A percentile compares a stretch with the other conserved stretches of the same genome.
phyloP scores from a whole-genome alignment of 2,329 filamentous ascomycete species.

The Chaetomium sp. region DNA sequence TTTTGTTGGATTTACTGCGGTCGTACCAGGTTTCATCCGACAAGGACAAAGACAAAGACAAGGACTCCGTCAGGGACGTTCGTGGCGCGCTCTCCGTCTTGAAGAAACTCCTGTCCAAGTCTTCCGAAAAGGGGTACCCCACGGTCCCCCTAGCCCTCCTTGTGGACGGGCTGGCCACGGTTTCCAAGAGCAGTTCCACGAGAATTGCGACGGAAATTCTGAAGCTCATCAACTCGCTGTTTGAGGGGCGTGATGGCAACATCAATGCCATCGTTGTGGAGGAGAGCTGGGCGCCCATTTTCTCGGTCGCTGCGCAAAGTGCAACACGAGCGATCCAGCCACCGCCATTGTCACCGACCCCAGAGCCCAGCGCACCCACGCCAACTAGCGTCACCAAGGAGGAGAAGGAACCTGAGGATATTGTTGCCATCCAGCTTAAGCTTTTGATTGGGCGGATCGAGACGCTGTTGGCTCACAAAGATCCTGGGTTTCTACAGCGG shows the following conservation, averaged over 20 bases:
- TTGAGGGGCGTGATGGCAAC: slow-evolving; percentile 44
- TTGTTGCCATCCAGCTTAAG: slow-evolving; percentile 39
- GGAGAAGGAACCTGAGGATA: slow-evolving; percentile 32
- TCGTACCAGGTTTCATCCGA: slow-evolving; percentile 35
- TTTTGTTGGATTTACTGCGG: slow-evolving; percentile 56
- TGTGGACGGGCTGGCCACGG: slow-evolving; percentile 49
- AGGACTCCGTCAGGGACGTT: slow-evolving; percentile 49
- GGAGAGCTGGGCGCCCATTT: slow-evolving; percentile 58
- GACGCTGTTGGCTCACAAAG: slow-evolving; percentile 38
- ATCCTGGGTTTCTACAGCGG: slow-evolving; percentile 53
- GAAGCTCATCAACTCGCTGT: slow-evolving; percentile 49
- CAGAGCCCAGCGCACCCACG: slow-evolving; percentile 19
- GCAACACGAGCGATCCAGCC: slow-evolving; percentile 30
- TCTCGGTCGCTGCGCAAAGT: slow-evolving; percentile 54
- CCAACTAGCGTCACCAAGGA: slow-evolving; percentile 23
- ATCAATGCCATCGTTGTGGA: slow-evolving; percentile 53
- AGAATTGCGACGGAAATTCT: slow-evolving; percentile 43
- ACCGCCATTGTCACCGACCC: slow-evolving; percentile 5
- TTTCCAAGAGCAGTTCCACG: slow-evolving; percentile 40
- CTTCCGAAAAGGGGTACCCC: slow-evolving; percentile 53
- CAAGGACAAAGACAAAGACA: slow-evolving; percentile 40
- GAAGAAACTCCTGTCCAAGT: slow-evolving; percentile 55
- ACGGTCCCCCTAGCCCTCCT: slow-evolving; percentile 52
- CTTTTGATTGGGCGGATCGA: slow-evolving; percentile 45
- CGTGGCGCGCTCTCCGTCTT: slow-evolving; percentile 58